Evolutionary conservation across 768 basidiomycete species (phyloP), one percentile per base, ranked within the genome.

Genomic region (Sporobolomyces pararoseus): DNA sequence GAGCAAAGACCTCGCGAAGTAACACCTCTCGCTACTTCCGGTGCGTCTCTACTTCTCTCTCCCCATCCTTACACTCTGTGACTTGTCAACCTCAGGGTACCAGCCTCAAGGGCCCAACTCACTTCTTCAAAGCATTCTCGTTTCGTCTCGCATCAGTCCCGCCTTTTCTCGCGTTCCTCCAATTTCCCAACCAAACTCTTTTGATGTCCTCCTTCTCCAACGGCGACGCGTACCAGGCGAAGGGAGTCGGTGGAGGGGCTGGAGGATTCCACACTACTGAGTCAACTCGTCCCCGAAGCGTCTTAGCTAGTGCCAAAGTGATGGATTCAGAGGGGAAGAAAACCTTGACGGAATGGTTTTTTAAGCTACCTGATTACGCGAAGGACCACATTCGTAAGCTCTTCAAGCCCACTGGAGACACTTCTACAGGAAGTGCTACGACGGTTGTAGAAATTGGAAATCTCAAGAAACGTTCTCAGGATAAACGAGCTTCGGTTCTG

Each of bases 191-290:
- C 49, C 19, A n/a, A 21, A 13, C n/a, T n/a, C n/a, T n/a, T n/a
- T n/a, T n/a, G n/a, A 50, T 50, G 49, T 50, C 49, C 49, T 50
- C 49, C 49, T 50, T 50, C 49, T 50, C 49, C 49, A 50, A 50
- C 49, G 49, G 49, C 7, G 49, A 50, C 10, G 27, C 9, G 9
- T 27, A 50, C 49, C 49, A 50, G n/a, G 12, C 49, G 21, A 50
- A 50, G 21, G 49, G 49, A 10, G 49, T 50, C 9, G 23, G 21
- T 9, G 49, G 49, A 50, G 49, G 21, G 23, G 49, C 49, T 7
- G 21, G 49, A 9, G 49, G 49, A 23, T 9, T 23, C 21, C 13
- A 50, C 12, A 50, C 49, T 10, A 50, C 17, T 9, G 17, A 42
- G 39, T 42, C 39, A 42, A 9, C 39, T 42, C 9, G 39, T n/a